Evolutionary conservation across 106 monocot genomes (phyloP), one percentile per base, ranked within the genome.

Genomic region (Dendrobium nobile): DNA sequence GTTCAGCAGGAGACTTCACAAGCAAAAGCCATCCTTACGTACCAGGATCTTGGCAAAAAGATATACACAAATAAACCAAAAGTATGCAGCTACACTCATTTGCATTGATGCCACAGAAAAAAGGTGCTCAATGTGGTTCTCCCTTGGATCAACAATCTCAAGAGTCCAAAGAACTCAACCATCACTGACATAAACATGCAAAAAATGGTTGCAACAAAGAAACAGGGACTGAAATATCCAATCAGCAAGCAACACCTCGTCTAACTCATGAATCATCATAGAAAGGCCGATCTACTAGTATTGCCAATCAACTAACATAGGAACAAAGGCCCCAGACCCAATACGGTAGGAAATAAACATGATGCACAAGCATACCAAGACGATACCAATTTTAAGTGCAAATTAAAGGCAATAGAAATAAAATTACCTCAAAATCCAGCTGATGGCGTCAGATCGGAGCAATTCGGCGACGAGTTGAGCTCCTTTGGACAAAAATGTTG

Each of bases 381-480:
- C 3, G 13, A 13, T 51, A 51, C 51, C 51, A 2, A 51, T 51
- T 51, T 15, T 5, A 10, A 65, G 15, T n/a, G 9, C n/a, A 65
- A 24, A 65, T 65, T 65, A 24, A 65, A 22, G 26, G 24, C 7
- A 24, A 65, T 65, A 65, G 26, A 65, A 22, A 24, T 6, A 65
- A 22, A 65, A 24, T 65, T 65, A 65, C 64, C 64, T 65, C 64
- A 65, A 65, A 65, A 65, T 65, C 64, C 64, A 65, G 26, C 24
- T 24, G 26, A 26, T 65, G 26, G 64, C 1, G 6, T 65, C 26
- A 9, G 64, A 65, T 65, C 26, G 64, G 64, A 65, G 64, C 64
- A 65, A 26, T 65, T 65, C 64, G 15, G 64, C 7, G n/a, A 24
- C 26, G 64, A 65, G 2, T 65, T 22, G 26, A 24, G 64, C 64